A percentile compares a stretch with the other conserved stretches of the same genome.
Evolutionary conservation across 768 basidiomycete genomes (phyloP).

Genomic region (Boletus reticulatus): DNA sequence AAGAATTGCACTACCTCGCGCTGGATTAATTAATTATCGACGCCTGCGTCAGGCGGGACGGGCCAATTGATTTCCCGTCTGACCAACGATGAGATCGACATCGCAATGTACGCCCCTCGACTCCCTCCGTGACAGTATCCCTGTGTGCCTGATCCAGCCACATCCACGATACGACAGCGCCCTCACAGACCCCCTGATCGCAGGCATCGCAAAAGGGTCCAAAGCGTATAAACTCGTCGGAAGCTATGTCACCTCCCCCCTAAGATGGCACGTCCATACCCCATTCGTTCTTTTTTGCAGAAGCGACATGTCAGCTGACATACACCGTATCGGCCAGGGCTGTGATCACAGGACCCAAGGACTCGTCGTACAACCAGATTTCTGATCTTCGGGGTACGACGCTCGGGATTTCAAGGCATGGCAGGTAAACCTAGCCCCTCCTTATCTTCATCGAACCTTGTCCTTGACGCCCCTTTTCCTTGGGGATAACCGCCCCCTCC

Average conservation of each 20-base stretch:
- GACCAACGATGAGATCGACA: constrained; percentile 73
- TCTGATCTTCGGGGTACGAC: constrained; percentile 75
- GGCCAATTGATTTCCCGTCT: constrained; percentile 79
- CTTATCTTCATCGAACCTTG: not conserved
- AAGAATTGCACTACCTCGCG: constrained; percentile 11
- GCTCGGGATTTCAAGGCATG: constrained; percentile 85
- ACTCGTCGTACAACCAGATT: constrained; percentile 67
- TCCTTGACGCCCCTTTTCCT: not conserved
- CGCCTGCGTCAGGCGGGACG: constrained; percentile 62
- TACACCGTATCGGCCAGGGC: constrained; percentile 58
- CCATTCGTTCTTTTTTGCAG: not conserved
- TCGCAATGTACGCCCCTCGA: constrained; percentile 62
- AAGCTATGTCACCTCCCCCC: constrained; percentile 84
- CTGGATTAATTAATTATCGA: constrained; percentile 25
- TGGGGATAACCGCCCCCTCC: not conserved
- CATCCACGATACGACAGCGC: constrained; percentile 47
- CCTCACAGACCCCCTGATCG: constrained; percentile 87
- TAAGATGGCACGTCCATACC: constrained; percentile 65
- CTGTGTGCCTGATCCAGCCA: not conserved
- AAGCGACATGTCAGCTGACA: not conserved
- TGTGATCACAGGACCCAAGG: constrained; percentile 76
- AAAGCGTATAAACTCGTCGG: constrained; percentile 89
- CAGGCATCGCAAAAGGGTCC: constrained; percentile 89
- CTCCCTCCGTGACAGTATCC: constrained; percentile 1
- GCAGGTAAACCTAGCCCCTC: constrained; percentile 50